Evolutionary conservation across 805 yeast species (phyloP).

Genomic region (Saccharomyces kudriavzevii): DNA sequence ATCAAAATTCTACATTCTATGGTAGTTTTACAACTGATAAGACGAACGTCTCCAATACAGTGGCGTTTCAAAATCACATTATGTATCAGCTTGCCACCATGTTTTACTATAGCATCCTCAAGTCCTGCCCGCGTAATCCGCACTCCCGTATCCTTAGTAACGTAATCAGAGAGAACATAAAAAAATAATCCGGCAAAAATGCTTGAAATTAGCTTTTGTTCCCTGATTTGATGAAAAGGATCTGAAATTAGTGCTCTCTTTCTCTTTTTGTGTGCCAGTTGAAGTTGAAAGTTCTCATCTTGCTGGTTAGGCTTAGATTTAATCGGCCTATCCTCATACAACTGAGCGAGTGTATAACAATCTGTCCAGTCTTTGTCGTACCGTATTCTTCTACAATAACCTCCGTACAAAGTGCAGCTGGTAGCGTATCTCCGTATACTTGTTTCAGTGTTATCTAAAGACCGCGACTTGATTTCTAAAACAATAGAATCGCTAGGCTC

Average conservation of each 20-base stretch:
- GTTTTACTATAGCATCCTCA: slow-evolving; percentile 31
- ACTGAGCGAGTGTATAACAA: slow-evolving; percentile 50
- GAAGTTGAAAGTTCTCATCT: background rate
- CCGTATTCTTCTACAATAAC: slow-evolving; percentile 61
- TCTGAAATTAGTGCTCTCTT: background rate
- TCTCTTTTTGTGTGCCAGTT: background rate
- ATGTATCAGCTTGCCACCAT: slow-evolving; percentile 45
- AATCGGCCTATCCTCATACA: slow-evolving; percentile 7
- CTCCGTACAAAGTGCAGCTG: slow-evolving; percentile 66
- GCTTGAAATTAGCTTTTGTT: slow-evolving; percentile 14
- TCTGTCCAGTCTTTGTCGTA: slow-evolving; percentile 57
- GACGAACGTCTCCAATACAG: slow-evolving; percentile 13
- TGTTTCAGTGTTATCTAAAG: slow-evolving; percentile 45
- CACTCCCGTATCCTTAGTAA: slow-evolving; percentile 9
- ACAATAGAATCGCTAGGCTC: slow-evolving; percentile 71
- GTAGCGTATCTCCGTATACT: slow-evolving; percentile 44
- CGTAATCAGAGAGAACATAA: slow-evolving; percentile 46
- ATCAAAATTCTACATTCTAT: slow-evolving; percentile 33
- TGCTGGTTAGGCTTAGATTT: background rate
- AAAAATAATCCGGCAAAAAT: slow-evolving; percentile 43
- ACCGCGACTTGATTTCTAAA: slow-evolving; percentile 74
- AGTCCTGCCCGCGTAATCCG: slow-evolving; percentile 33
- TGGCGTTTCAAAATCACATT: slow-evolving; percentile 24
- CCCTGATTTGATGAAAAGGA: background rate
- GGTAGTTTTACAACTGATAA: slow-evolving; percentile 36